These are phyloP conservation scores for Haplosporangium sp. DNA, from an alignment of 371 early-diverging fungal genomes.

Conservation along the genomic window DNA sequence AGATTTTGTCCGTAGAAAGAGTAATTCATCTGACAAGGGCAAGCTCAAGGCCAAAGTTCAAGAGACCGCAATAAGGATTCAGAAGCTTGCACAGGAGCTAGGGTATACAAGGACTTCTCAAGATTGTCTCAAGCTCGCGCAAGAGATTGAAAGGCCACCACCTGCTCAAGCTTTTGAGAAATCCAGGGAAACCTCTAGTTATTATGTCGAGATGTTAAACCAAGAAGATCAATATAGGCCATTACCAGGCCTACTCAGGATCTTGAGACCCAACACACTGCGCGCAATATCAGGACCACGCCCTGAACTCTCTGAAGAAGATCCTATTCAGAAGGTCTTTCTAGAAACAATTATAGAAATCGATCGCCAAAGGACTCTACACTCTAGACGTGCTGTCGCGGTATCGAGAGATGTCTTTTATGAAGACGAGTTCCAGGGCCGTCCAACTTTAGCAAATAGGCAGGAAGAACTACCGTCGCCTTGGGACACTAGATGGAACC, in stretches of 20 bases:
- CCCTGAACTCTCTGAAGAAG: background rate
- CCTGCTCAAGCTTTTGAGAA: background rate
- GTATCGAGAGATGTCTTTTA: background rate
- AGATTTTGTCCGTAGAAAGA: too few relatives aligned
- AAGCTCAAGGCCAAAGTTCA: background rate
- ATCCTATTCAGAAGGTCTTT: background rate
- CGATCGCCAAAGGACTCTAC: background rate
- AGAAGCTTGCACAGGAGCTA: background rate
- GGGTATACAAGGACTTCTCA: constrained; percentile 11
- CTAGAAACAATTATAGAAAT: background rate
- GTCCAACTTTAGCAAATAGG: background rate
- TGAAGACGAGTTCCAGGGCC: constrained; percentile 9
- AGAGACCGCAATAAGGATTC: background rate
- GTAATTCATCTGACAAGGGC: too few relatives aligned
- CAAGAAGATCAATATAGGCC: background rate
- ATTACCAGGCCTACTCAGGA: background rate
- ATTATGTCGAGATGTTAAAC: background rate
- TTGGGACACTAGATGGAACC: constrained; percentile 7
- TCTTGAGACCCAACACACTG: constrained; percentile 9
- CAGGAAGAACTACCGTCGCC: constrained; percentile 8
- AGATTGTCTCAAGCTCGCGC: constrained; percentile 9
- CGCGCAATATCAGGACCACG: constrained; percentile 2
- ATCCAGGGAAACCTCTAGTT: background rate
- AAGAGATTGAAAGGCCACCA: background rate
- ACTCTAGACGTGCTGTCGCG: constrained; percentile 3